phyloP scores from a whole-genome alignment of 2,329 filamentous ascomycete genomes.

The Septoria petroselini region DNA sequence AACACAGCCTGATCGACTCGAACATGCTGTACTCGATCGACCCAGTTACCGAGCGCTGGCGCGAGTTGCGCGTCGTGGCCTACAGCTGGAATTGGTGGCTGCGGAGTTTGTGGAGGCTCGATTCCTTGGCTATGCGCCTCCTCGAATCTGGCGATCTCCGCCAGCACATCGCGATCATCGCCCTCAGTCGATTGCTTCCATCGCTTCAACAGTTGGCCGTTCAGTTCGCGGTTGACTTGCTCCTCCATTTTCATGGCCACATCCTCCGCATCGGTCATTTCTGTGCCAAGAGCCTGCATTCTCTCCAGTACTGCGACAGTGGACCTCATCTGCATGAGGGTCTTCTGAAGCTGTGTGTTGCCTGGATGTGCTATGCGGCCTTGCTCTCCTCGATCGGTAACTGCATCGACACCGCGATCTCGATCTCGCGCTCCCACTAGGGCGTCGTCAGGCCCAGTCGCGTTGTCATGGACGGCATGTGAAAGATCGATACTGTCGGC shows the following conservation, averaged over 20 bases:
- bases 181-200: not conserved
- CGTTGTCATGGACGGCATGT: not conserved
- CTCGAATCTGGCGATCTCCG: not conserved
- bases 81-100: no score
- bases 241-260: not conserved
- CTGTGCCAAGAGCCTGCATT: not conserved
- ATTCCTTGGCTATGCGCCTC: not conserved
- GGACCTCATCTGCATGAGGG: not conserved
- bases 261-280: not conserved
- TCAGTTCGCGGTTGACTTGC: not conserved
- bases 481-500: not conserved
- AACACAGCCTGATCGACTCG: no score
- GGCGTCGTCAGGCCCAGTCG: no score
- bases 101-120: no score
- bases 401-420: no score
- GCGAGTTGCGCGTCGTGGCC: no score
- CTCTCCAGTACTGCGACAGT: not conserved
- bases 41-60: no score
- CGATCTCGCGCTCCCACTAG: no score
- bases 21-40: no score
- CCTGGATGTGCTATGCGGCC: no score
- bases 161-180: not conserved
- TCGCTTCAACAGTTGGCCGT: not conserved
- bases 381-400: no score
- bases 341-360: no score